phyloP scores from a whole-genome alignment of 441 rosid species.

The Manihot esculenta region DNA sequence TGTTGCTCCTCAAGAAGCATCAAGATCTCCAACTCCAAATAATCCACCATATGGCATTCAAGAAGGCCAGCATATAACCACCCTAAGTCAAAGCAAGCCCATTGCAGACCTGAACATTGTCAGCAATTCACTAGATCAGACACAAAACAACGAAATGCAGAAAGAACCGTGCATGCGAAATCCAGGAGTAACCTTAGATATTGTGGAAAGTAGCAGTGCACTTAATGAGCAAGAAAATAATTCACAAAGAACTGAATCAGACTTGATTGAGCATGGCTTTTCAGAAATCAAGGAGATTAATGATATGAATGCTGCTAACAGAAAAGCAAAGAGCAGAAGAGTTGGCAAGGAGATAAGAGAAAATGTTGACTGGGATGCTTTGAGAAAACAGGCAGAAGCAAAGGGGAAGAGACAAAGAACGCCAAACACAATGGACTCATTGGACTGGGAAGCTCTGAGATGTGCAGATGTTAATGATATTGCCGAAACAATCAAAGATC shows the following conservation, averaged over 20 bases:
- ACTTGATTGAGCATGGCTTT: conserved; percentile 40
- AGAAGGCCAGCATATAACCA: conserved; percentile 26
- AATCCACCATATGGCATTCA: conserved; percentile 32
- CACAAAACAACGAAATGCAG: conserved; percentile 32
- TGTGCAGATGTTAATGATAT: conserved; percentile 60
- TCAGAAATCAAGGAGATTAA: conserved; percentile 39
- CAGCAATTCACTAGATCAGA: conserved; percentile 27
- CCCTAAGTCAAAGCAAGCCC: conserved; percentile 27
- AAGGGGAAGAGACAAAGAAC: conserved; percentile 53
- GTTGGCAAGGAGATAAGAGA: conserved; percentile 50
- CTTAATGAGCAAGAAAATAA: conserved; percentile 31
- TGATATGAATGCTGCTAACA: conserved; percentile 37
- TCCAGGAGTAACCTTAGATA: conserved; percentile 34
- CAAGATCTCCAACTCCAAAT: conserved; percentile 33
- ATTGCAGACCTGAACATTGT: conserved; percentile 28
- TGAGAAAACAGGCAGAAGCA: conserved; percentile 57
- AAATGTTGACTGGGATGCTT: conserved; percentile 71
- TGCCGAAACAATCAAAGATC: conserved; percentile 71
- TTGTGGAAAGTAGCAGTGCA: conserved; percentile 41
- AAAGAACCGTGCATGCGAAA: conserved; percentile 18
- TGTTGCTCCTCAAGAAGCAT: conserved; percentile 25
- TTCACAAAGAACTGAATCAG: conserved; percentile 34
- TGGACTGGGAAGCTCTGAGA: conserved; percentile 89
- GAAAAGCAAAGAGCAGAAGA: conserved; percentile 46
- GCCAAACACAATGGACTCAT: conserved; percentile 61